phyloP scores from a whole-genome alignment of 257 asterid genomes.

The Petunia axillaris region DNA sequence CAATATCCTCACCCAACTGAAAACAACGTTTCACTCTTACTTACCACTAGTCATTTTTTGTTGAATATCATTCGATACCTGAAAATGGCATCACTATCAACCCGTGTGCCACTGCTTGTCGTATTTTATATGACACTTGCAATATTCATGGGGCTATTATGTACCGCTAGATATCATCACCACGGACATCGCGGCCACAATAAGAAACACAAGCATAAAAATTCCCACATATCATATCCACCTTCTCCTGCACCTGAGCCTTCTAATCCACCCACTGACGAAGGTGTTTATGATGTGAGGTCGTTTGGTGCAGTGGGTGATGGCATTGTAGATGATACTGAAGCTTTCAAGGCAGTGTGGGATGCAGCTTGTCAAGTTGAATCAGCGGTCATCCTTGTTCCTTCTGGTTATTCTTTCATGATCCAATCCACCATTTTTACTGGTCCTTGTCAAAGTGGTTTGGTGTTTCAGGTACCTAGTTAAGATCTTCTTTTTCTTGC shows the following conservation, averaged over 20 bases:
- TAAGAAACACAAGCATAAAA: constrained; percentile 28
- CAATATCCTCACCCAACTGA: neutral
- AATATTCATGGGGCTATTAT: neutral
- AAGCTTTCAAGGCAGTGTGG: constrained; percentile 59
- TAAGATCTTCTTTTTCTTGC: neutral
- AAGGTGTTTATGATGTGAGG: constrained; percentile 45
- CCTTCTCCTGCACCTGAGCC: constrained; percentile 44
- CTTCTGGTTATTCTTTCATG: constrained; percentile 49
- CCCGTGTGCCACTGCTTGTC: constrained; percentile 5
- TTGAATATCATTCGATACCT: neutral
- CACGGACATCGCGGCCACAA: constrained; percentile 37
- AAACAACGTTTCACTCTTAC: neutral
- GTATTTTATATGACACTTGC: neutral
- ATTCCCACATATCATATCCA: constrained; percentile 42
- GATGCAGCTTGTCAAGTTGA: constrained; percentile 56
- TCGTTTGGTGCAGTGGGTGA: constrained; percentile 57
- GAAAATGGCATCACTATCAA: constrained; percentile 20
- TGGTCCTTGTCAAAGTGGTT: constrained; percentile 56
- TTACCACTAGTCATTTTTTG: neutral
- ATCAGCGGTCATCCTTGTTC: constrained; percentile 45
- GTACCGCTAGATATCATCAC: constrained; percentile 46
- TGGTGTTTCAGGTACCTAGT: constrained; percentile 49
- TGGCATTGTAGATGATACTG: constrained; percentile 54
- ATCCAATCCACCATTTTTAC: constrained; percentile 63
- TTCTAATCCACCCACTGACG: constrained; percentile 35